These are phyloP conservation scores for Xerocomus brunneocitrinus DNA, from an alignment of 768 basidiomycete species.

Conservation along the genomic window DNA sequence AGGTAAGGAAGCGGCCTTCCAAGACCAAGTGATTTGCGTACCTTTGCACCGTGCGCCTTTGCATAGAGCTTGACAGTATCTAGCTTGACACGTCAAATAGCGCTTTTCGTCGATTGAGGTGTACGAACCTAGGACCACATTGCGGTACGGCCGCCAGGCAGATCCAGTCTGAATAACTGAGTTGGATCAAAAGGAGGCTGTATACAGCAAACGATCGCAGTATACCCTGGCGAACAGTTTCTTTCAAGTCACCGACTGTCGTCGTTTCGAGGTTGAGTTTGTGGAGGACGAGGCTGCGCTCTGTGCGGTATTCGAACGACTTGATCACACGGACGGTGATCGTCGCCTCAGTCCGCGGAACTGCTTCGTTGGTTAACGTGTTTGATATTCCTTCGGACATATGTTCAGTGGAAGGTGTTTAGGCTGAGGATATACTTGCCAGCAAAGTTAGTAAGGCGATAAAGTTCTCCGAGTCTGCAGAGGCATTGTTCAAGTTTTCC, in stretches of 20 bases:
- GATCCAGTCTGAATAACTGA: slow-evolving; percentile 68
- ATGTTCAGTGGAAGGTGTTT: not conserved
- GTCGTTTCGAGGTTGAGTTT: slow-evolving; percentile 71
- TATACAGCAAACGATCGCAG: not conserved
- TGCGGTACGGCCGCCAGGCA: slow-evolving; percentile 88
- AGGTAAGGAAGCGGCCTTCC: not conserved
- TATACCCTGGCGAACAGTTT: slow-evolving; percentile 61
- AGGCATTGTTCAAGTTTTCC: too few relatives aligned
- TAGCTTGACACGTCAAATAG: slow-evolving; percentile 28
- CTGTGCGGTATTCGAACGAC: slow-evolving; percentile 89
- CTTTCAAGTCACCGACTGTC: slow-evolving; percentile 80
- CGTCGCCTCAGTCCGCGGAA: slow-evolving; percentile 71
- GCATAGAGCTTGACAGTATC: slow-evolving; percentile 95
- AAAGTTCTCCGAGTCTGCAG: too few relatives aligned
- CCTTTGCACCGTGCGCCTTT: slow-evolving; percentile 93
- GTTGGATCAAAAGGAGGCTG: not conserved
- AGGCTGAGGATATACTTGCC: not conserved
- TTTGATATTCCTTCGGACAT: slow-evolving; percentile 38
- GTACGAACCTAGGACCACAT: slow-evolving; percentile 57
- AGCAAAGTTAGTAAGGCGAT: not conserved
- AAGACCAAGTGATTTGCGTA: slow-evolving; percentile 19
- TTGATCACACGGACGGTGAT: slow-evolving; percentile 93
- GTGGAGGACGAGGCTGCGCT: slow-evolving; percentile 80
- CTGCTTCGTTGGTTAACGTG: slow-evolving; percentile 57
- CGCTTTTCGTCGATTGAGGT: not conserved